Base-by-base conservation (phyloP, 768 basidiomycete genomes). In the Hortiboletus campestris region DNA sequence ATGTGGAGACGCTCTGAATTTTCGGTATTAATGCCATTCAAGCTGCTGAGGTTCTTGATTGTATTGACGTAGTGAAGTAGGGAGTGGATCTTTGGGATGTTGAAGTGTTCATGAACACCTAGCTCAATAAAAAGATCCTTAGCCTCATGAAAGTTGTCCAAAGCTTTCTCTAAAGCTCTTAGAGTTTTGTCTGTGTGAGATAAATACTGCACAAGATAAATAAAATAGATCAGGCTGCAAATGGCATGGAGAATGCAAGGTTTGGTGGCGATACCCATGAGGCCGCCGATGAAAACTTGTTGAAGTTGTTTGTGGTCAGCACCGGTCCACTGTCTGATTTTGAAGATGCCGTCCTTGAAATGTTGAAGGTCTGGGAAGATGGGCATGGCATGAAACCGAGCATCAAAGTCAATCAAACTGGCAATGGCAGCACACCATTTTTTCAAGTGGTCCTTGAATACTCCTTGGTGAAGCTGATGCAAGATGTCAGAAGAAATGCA, bases 391-490 rank as follows among this genome's bases (percentile, higher is more conserved):
- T 1, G 14, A 11, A 58, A 58, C 2, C 0, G 17, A 0, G 1
- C 32, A 42, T 55, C 19, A 5, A 55, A 45, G 10, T 19, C 20
- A 0, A 2, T n/a, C 10, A 11, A 25, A 25, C 25, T 12, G 0
- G 16, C 16, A 3, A 58, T 11, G 0, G 2, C 1, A 0, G 6
- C 3, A 2, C 41, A 54, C 42, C 46, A 57, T 44, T 19, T 25
- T 22, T 57, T 57, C 16, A 53, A 6, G 7, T 57, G 36, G 5
- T 57, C 47, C 13, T 54, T 57, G 31, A 58, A 6, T 0, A 58
- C 12, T 0, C 48, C 47, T 46, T 58, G 53, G 3, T 55, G 53
- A 0, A 50, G 39, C 13, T 58, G 53, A 9, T 58, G 57, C 0
- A 58, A 40, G 11, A 55, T 31, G 8, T 58, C 9, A 0, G 39